Base-by-base conservation (phyloP, 352 stramenopile species). In the Thalassiosira livingstoniorum region DNA sequence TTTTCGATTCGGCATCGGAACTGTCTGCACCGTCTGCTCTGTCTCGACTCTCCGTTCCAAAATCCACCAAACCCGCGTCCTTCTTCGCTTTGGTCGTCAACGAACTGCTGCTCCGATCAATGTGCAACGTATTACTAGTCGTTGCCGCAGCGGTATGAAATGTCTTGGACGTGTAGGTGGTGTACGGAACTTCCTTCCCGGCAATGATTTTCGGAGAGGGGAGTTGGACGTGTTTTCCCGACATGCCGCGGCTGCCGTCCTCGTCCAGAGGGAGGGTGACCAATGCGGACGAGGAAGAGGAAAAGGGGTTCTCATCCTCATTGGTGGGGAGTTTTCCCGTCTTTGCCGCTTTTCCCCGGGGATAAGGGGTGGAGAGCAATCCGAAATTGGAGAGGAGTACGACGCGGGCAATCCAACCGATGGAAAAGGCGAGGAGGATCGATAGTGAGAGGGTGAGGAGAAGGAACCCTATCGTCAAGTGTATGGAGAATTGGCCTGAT, bases 91-190 rank as follows among this genome's bases (percentile, higher is more conserved):
- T 62, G 11, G 25, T 34, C 65, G 58, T 66, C 1, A 32, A 29
- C 7, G 27, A 4, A 37, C 25, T 23, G 11, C 35, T 23, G 23
- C 27, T 63, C 31, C 77, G 51, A 63, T 79, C 77, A 55, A 85
- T 72, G 39, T 81, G 78, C 42, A 80, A 37, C 29, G 72, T 85
- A 34, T 73, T 69, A 39, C 47, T 67, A 0, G 69, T 81, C 13
- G 37, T 43, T 1, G 37, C 72, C 34, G 32, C 78, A 5, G 76
- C 57, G 13, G 37, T 61, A n/a, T 64, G 63, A 76, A 91, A 92
- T 37, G 80, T 86, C 58, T 91, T 92, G 27, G 85, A 87, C 23
- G 85, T 86, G 69, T 92, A 91, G 34, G 85, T 78, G 32, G 76
- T 89, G 15, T 79, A 70, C 18, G 87, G 87, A 5, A 89, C 75